Evolutionary conservation across 164 flowering plant species (phyloP), one percentile per base, ranked within the genome.

Genomic region (Vitis rupestris): DNA sequence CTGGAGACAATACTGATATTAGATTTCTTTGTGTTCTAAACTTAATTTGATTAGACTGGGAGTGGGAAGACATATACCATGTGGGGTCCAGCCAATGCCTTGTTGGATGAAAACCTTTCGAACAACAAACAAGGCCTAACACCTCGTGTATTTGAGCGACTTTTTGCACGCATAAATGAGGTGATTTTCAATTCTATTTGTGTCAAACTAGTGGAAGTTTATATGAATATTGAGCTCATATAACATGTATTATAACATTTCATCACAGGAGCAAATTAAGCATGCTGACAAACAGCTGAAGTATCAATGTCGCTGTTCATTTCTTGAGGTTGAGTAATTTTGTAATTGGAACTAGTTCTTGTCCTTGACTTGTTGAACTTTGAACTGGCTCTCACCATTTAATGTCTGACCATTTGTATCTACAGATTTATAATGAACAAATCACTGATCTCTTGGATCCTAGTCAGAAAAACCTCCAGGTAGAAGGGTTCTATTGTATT

Each of bases 341-440:
- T 37, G 44, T 37, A 37, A 19, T 23, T 57, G 27, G 6, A 37
- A 49, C 17, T 37, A 37, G 4, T 37, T 37, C 44, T 37, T 37
- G 44, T 37, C 44, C 27, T 23, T 23, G 27, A 23, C 27, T 23
- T 23, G 27, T 23, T 23, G 7, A 37, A 37, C 44, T 37, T 37
- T 37, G 44, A 37, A 37, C 44, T 37, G 44, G 44, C 7, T 37
- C 44, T 37, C 44, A 19, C 57, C 48, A 49, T 19, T 58, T 71
- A 59, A 50, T 23, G 65, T 12, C 59, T 54, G 0, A 10, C 16
- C 15, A 57, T 74, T 57, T 64, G 14, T 50, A 56, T 67, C 50
- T 79, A 71, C 92, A 95, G 98, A 96, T 96, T 15, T 96, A 96
- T 75, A 96, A 96, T 85, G 99, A 96, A 66, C 99, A 96, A 83